Percentiles rank a stretch among this genome's conserved stretches.
Evolutionary conservation across 164 flowering plant species (phyloP).

Genomic region (Litsea cubeba): DNA sequence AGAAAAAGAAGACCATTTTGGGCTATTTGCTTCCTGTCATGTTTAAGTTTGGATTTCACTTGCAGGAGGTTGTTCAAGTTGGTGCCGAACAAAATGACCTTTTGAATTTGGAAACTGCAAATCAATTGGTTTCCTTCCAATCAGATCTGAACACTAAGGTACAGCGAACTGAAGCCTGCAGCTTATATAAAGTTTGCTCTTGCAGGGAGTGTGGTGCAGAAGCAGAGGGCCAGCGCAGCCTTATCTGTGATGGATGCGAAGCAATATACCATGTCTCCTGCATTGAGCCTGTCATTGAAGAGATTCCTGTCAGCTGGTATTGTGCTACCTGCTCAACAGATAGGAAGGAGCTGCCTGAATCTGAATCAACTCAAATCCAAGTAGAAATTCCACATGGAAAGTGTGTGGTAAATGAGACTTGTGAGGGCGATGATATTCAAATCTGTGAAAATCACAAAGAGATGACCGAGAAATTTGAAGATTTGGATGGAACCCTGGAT

Average conservation of each 20-base stretch:
- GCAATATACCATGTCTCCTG: slow-evolving; percentile 71
- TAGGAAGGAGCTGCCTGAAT: slow-evolving; percentile 31
- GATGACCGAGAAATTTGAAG: slow-evolving; percentile 20
- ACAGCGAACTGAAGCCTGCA: slow-evolving; percentile 34
- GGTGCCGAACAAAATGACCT: slow-evolving; percentile 7
- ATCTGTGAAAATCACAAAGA: slow-evolving; percentile 5
- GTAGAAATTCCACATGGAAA: slow-evolving; percentile 35
- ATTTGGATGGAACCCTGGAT: slow-evolving; percentile 38
- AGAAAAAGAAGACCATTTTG: neutral
- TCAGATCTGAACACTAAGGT: slow-evolving; percentile 32
- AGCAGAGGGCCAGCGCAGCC: slow-evolving; percentile 48
- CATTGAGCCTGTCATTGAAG: slow-evolving; percentile 51
- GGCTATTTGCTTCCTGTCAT: neutral
- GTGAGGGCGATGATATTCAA: slow-evolving; percentile 26
- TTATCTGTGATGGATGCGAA: slow-evolving; percentile 83
- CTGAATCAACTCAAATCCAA: slow-evolving; percentile 8
- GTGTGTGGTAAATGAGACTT: slow-evolving; percentile 63
- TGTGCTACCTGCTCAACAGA: slow-evolving; percentile 52
- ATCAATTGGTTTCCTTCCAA: slow-evolving; percentile 23
- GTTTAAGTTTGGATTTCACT: slow-evolving; percentile 6
- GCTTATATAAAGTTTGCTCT: slow-evolving; percentile 17
- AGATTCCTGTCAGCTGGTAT: slow-evolving; percentile 66
- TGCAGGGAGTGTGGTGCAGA: slow-evolving; percentile 55
- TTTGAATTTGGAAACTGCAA: slow-evolving; percentile 12
- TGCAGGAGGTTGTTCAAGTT: slow-evolving; percentile 12